These are phyloP conservation scores for Exophiala spinifera DNA, from an alignment of 2,329 filamentous ascomycete genomes.

Conservation along the genomic window DNA sequence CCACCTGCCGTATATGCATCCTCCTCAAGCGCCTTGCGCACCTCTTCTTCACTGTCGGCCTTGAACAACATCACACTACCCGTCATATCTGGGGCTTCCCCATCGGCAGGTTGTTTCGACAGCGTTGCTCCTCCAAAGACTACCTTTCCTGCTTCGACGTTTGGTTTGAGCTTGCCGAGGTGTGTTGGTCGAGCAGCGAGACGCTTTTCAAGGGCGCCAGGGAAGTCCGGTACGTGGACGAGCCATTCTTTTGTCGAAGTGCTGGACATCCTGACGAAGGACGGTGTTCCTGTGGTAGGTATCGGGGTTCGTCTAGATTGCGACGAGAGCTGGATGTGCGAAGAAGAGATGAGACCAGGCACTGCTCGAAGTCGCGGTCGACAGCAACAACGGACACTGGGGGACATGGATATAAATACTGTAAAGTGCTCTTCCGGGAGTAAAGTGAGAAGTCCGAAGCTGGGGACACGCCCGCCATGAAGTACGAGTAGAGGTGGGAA, in stretches of 20 bases:
- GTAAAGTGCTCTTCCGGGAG: background rate
- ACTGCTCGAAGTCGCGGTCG: no score
- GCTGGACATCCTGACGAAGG: constrained; percentile 16
- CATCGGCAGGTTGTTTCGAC: constrained; percentile 62
- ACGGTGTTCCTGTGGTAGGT: background rate
- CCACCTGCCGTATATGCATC: constrained; percentile 70
- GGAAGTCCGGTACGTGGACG: constrained; percentile 65
- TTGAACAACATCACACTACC: constrained; percentile 68
- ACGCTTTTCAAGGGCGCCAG: constrained; percentile 55
- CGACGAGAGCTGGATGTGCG: background rate
- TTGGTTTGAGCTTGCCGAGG: constrained; percentile 22
- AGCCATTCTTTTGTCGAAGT: constrained; percentile 58
- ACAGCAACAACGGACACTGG: background rate
- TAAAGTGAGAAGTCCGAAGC: background rate
- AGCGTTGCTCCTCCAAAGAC: constrained; percentile 60
- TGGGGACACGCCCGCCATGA: no score
- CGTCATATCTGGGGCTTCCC: constrained; percentile 63
- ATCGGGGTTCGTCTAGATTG: background rate
- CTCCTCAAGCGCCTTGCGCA: constrained; percentile 61
- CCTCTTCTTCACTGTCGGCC: constrained; percentile 67
- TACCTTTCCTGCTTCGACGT: constrained; percentile 20
- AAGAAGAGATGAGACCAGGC: no score
- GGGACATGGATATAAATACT: background rate
- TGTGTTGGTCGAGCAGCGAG: constrained; percentile 25
- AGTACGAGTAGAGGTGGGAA: constrained; percentile 1